phyloP scores from a whole-genome alignment of 2,329 filamentous ascomycete genomes.

The Ophiostoma ulmi region DNA sequence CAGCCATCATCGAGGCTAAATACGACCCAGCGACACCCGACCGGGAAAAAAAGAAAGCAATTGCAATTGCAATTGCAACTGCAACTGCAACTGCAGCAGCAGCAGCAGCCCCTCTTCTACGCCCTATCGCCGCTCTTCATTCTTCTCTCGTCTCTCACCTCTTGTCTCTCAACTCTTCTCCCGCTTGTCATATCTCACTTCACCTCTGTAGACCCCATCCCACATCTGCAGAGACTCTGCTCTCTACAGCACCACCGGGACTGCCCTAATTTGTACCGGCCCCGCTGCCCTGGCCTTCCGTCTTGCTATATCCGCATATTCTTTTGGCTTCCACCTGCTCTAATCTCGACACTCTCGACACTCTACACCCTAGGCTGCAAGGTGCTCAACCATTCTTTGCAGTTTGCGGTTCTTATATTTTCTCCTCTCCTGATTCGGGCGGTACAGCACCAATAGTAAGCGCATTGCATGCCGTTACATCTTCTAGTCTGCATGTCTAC shows the following conservation, averaged over 20 bases:
- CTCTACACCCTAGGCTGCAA: not conserved
- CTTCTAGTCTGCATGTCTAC: not conserved
- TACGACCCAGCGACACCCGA: not conserved
- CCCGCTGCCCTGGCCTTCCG: constrained; percentile 4
- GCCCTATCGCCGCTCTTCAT: not conserved
- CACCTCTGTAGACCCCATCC: not conserved
- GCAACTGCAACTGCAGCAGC: not conserved
- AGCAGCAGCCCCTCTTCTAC: not conserved
- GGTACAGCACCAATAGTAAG: not conserved
- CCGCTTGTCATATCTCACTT: not conserved
- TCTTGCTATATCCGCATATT: constrained; percentile 1
- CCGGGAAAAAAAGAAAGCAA: not conserved
- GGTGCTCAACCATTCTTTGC: not conserved
- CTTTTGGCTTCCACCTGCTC: not conserved
- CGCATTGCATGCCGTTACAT: not conserved
- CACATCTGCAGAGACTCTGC: not conserved
- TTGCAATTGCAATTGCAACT: not conserved
- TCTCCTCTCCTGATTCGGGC: not conserved
- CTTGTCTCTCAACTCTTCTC: not conserved
- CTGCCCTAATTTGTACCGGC: constrained; percentile 2
- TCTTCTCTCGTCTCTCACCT: not conserved
- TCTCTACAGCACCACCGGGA: constrained; percentile 5
- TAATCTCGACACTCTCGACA: not conserved
- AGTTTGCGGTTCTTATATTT: not conserved
- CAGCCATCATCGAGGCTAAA: not conserved